These are phyloP conservation scores for Pythium insidiosum DNA, from an alignment of 352 stramenopile genomes.

Conservation along the genomic window DNA sequence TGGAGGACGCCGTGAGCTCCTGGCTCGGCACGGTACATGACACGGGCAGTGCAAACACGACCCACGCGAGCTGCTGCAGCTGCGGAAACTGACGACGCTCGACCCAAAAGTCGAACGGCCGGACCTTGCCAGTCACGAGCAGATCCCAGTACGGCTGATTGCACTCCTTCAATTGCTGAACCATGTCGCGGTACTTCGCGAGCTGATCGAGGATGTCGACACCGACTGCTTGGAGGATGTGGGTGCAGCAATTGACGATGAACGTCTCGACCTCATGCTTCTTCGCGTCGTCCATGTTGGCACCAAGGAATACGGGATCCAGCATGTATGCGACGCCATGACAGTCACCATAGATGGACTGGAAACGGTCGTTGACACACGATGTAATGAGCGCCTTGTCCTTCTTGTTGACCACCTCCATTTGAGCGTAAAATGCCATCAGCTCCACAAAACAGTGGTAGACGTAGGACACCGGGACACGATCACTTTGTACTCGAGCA, in stretches of 20 bases:
- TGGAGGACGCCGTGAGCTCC: slow-evolving; percentile 25
- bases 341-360: slow-evolving; percentile 48
- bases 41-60: slow-evolving; percentile 47
- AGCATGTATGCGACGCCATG: slow-evolving; percentile 56
- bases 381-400: slow-evolving; percentile 63
- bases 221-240: slow-evolving; percentile 15
- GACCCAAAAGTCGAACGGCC: slow-evolving; percentile 49
- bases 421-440: slow-evolving; percentile 32
- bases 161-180: slow-evolving; percentile 38
- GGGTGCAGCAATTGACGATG: slow-evolving; percentile 33
- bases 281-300: slow-evolving; percentile 35
- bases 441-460: slow-evolving; percentile 42
- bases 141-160: slow-evolving; percentile 52
- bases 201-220: slow-evolving; percentile 44
- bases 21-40: slow-evolving; percentile 24
- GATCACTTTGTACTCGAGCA: slow-evolving; percentile 30
- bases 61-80: slow-evolving; percentile 45
- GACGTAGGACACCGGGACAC: slow-evolving; percentile 39
- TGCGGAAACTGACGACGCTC: slow-evolving; percentile 48
- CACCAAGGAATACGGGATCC: slow-evolving; percentile 44
- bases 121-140: slow-evolving; percentile 32
- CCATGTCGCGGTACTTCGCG: slow-evolving; percentile 35
- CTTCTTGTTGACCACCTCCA: slow-evolving; percentile 64
- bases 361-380: slow-evolving; percentile 53
- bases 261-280: slow-evolving; percentile 35